A percentile compares a stretch with the other conserved stretches of the same genome.
These are phyloP conservation scores for Paraconiothyrium brasiliense DNA, from an alignment of 2,329 filamentous ascomycete genomes.

Conservation along the genomic window DNA sequence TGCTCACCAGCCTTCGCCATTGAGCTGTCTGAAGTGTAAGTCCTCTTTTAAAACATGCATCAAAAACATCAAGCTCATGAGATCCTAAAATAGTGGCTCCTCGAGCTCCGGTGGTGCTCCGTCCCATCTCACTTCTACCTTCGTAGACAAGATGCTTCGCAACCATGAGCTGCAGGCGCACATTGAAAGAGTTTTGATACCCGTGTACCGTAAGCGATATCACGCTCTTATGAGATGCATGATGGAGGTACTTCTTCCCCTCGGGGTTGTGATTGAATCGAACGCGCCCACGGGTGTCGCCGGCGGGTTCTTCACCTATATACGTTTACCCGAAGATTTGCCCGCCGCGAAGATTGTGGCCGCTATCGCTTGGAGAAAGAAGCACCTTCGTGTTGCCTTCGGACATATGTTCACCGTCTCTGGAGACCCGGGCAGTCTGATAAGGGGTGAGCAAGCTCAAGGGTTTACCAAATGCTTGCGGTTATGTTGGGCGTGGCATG, in stretches of 20 bases:
- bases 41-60: background rate
- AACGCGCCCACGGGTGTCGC: background rate
- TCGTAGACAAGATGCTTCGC: slow-evolving; percentile 62
- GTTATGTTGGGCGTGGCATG: slow-evolving; percentile 3
- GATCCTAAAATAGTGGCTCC: slow-evolving; percentile 59
- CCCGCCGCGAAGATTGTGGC: background rate
- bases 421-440: background rate
- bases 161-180: background rate
- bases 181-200: background rate
- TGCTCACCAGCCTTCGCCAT: background rate
- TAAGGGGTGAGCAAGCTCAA: background rate
- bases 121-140: slow-evolving; percentile 67
- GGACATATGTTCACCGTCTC: slow-evolving; percentile 1
- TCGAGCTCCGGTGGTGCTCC: slow-evolving; percentile 69
- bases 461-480: background rate
- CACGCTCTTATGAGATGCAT: slow-evolving; percentile 1
- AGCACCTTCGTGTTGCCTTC: background rate
- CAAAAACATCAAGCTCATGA: slow-evolving; percentile 17
- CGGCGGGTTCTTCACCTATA: slow-evolving; percentile 5
- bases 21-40: slow-evolving; percentile 1
- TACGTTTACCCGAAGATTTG: background rate
- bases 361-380: background rate
- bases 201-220: background rate
- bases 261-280: background rate
- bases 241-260: background rate